Evolutionary conservation across 495 filamentous ascomycete genomes (phyloP), one percentile per base, ranked within the genome.

Genomic region (Annulohypoxylon maeteangense): DNA sequence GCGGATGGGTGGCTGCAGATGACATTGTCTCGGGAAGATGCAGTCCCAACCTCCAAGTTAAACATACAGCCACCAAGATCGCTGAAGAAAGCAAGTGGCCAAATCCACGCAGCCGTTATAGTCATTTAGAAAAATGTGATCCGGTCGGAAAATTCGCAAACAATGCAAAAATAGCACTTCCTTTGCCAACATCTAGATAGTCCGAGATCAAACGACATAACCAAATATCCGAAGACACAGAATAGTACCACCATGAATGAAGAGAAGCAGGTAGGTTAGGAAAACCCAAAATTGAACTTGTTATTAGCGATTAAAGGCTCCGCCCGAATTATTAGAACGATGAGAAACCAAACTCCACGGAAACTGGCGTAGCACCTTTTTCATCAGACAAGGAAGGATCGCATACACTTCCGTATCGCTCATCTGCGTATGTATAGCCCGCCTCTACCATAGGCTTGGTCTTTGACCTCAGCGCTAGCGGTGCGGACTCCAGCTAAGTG

Each of bases 401-500:
- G 10, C 53, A 16, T 18, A 62, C 22, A 6, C 40, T 65, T 65
- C 7, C 8, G 16, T 22, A 42, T 42, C 7, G 27, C 47, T 78
- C 70, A 81, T 55, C 80, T 76, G 18, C 68, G 71, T 72, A 85
- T 80, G 76, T 82, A 85, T 64, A 80, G 74, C 34, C 82, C 82
- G 0, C 82, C 81, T 22, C 62, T 76, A 20, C 82, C 82, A 58
- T 78, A 68, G 5, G 74, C 74, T 66, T 74, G 70, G 71, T 90
- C 88, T 75, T 78, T 82, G 31, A 78, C 74, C 53, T 78, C 80
- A 20, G 83, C 87, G n/a, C 78, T 76, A 4, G 77, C 75, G 10
- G 81, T 84, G 31, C 90, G 81, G 50, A 91, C 82, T 0, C 89
- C 89, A 5, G 86, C 71, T 48, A 79, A 73, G 70, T 90, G 84